phyloP scores from a whole-genome alignment of 2,329 filamentous ascomycete species.

The Nigrograna mackinnonii region DNA sequence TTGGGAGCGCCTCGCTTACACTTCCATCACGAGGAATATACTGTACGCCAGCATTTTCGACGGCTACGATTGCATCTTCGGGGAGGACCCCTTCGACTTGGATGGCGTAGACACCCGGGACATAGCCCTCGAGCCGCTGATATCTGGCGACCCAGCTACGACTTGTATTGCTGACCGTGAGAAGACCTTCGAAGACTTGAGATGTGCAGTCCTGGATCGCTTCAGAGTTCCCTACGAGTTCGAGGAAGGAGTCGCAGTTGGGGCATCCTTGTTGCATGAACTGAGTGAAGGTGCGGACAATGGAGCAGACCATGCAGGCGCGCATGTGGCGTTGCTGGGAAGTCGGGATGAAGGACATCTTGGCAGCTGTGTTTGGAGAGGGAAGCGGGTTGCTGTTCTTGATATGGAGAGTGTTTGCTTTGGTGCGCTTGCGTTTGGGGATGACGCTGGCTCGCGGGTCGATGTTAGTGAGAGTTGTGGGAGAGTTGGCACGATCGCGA shows the following conservation, averaged over 20 bases:
- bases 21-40: slow-evolving; percentile 57
- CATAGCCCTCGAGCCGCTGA: slow-evolving; percentile 88
- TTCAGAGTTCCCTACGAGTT: slow-evolving; percentile 77
- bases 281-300: slow-evolving; percentile 81
- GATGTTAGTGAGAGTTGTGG: too few species aligned
- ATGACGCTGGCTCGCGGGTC: slow-evolving; percentile 3
- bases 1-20: slow-evolving; percentile 39
- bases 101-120: slow-evolving; percentile 87
- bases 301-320: slow-evolving; percentile 98
- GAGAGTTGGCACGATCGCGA: too few species aligned
- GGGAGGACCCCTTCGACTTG: slow-evolving; percentile 84
- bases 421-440: slow-evolving; percentile 18
- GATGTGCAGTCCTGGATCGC: slow-evolving; percentile 91
- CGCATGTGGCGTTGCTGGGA: slow-evolving; percentile 83
- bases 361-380: slow-evolving; percentile 6
- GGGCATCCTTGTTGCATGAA: slow-evolving; percentile 89
- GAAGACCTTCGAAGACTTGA: slow-evolving; percentile 91
- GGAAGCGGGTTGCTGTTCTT: neutral
- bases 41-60: slow-evolving; percentile 63
- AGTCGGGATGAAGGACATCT: slow-evolving; percentile 67
- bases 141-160: slow-evolving; percentile 95
- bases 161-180: slow-evolving; percentile 80
- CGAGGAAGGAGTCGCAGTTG: slow-evolving; percentile 93
- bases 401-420: slow-evolving; percentile 7
- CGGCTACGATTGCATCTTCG: slow-evolving; percentile 58